Base-by-base conservation (phyloP, 2,329 filamentous ascomycete species). In the Trichoderma hamatum region DNA sequence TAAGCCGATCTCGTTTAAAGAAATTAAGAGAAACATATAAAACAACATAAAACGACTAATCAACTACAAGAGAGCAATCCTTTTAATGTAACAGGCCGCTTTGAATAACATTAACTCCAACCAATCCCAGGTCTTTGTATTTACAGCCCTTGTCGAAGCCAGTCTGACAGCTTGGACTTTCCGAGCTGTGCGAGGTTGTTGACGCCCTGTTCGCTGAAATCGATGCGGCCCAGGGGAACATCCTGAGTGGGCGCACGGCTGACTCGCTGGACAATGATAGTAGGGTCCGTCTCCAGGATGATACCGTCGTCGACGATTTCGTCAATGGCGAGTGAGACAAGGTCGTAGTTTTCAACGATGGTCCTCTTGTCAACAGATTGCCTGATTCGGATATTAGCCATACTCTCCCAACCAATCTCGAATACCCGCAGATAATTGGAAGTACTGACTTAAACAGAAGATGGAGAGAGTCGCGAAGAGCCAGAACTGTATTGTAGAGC, bases 361-460 rank as follows among this genome's bases (percentile, higher is more conserved):
- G 96, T 98, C 74, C 96, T 91, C 87, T 97, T 97, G 84, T 99
- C 96, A 62, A 96, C 94, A 39, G 93, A 93, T 86, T 96, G 95
- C 82, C 93, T 97, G 73, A 11, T 28, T 51, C 9, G 16, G 36
- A 7, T 19, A 28, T 68, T 61, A 68, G 62, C 32, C 21, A 34
- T 30, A 16, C 16, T 54, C 16, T 46, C 21, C 39, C 34, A 21
- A 13, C 14, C 19, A 24, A 14, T 19, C n/a, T 28, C n/a, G 10
- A 34, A 36, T 43, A n/a, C 46, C 7, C n/a, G 21, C 6, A 28
- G 3, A 16, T 14, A 26, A 26, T 24, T 49, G 32, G 26, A 30
- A 19, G 7, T 14, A 65, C 67, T 43, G 36, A 97, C 94, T 97
- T 97, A 78, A 98, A 92, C 51, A 97, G 84, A 63, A 98, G 90